Evolutionary conservation across 768 basidiomycete genomes (phyloP), one percentile per base, ranked within the genome.

Genomic region (Hypholoma sublateritium): DNA sequence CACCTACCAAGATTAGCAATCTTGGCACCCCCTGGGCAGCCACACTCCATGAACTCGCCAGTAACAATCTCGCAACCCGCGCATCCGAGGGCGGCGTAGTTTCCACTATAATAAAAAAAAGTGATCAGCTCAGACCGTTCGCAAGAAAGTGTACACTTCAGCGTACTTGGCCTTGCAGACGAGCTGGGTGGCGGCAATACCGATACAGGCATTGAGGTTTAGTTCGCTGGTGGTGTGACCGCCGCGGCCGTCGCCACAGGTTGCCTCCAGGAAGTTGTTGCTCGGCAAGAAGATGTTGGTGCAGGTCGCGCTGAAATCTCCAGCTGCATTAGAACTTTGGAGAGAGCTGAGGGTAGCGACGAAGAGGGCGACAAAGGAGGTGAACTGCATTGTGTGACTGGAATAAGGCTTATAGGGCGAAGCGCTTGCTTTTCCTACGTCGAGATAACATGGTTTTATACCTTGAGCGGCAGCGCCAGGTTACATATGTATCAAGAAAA

Each of bases 151-250:
- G 2, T 32, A 32, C 28, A 32, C 28, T 32, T 32, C 5, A 32
- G 19, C 34, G 19, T 46, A 58, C 57, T 47, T 53, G 52, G 43
- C 32, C n/a, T 37, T 24, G 51, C 44, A 58, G 24, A 58, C 52
- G 39, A 41, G 51, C 28, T 47, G 17, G 32, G 41, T 53, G 25
- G 51, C 25, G 4, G 50, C 44, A 35, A 58, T 58, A 16, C 57
- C 57, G 17, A 58, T 54, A 28, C 57, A 53, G 6, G 57, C 41
- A 35, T 58, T 58, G 2, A 58, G 57, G 36, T 58, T 28, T 14
- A 46, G 35, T 1, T 32, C 44, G 22, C 43, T 58, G 16, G 43
- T 55, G 12, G 44, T 46, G 13, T 50, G 25, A 6, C 53, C 53
- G 19, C 53, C 53, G n/a, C 39, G 53, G 25, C 53, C 53, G 24